phyloP scores from a whole-genome alignment of 2,329 filamentous ascomycete genomes.

The Botrytis squamosa region DNA sequence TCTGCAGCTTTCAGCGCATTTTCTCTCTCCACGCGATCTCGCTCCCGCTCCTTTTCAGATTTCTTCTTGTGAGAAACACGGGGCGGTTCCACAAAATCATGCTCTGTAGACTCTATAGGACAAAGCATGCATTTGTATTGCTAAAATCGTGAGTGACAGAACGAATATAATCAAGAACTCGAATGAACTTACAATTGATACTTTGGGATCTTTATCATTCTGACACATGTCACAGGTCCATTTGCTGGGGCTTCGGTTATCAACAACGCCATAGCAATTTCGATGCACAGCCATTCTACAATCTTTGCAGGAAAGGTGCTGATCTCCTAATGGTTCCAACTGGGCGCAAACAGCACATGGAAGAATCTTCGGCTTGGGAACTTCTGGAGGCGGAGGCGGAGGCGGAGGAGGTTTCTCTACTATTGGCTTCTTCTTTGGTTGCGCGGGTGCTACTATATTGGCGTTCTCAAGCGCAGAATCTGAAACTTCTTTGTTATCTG shows the following conservation, averaged over 20 bases:
- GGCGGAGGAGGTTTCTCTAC: slow-evolving; percentile 61
- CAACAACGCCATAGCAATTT: slow-evolving; percentile 82
- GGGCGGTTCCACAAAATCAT: slow-evolving; percentile 80
- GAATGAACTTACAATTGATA: slow-evolving; percentile 74
- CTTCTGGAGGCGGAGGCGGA: slow-evolving; percentile 67
- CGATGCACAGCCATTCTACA: slow-evolving; percentile 91
- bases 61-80: slow-evolving; percentile 85
- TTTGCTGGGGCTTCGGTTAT: slow-evolving; percentile 65
- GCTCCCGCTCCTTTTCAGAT: slow-evolving; percentile 85
- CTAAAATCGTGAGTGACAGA: slow-evolving; percentile 43
- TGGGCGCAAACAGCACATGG: slow-evolving; percentile 84
- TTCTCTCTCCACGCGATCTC: slow-evolving; percentile 82
- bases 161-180: slow-evolving; percentile 29
- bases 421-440: slow-evolving; percentile 47
- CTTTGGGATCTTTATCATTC: slow-evolving; percentile 87
- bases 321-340: slow-evolving; percentile 68
- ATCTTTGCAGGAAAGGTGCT: slow-evolving; percentile 77
- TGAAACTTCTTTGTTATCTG: slow-evolving; percentile 48
- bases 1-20: slow-evolving; percentile 75
- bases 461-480: slow-evolving; percentile 49
- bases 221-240: slow-evolving; percentile 96
- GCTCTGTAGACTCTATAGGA: slow-evolving; percentile 75
- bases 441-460: slow-evolving; percentile 37
- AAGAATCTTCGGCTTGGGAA: slow-evolving; percentile 73
- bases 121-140: slow-evolving; percentile 93